These are phyloP conservation scores for Candida boidinii DNA, from an alignment of 805 yeast genomes.

Conservation along the genomic window DNA sequence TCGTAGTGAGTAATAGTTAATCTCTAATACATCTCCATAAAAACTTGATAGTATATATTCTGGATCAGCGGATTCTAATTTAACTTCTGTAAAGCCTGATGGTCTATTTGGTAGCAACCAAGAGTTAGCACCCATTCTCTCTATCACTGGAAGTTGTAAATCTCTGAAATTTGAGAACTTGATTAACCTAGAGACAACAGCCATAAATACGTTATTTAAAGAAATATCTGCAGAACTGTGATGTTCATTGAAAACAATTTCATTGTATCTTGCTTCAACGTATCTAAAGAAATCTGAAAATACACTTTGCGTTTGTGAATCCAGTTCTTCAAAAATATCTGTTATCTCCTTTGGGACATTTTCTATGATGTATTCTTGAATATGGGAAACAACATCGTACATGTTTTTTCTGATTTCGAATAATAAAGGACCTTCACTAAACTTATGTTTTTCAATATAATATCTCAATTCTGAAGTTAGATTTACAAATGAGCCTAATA, in stretches of 20 bases:
- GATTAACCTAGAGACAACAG: constrained; percentile 54
- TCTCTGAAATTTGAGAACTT: constrained; percentile 53
- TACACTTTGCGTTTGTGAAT: constrained; percentile 22
- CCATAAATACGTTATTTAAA: constrained; percentile 41
- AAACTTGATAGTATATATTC: constrained; percentile 53
- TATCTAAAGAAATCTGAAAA: constrained; percentile 48
- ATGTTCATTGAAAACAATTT: constrained; percentile 52
- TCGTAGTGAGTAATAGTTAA: constrained; percentile 57
- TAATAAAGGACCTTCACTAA: constrained; percentile 41
- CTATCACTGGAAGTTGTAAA: constrained; percentile 43
- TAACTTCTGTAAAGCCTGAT: constrained; percentile 58
- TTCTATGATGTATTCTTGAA: constrained; percentile 9
- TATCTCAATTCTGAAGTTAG: too few relatives aligned
- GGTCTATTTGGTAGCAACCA: constrained; percentile 66
- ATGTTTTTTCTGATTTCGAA: constrained; percentile 39
- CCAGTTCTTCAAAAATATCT: constrained; percentile 3
- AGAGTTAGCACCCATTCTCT: constrained; percentile 45
- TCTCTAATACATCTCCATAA: constrained; percentile 72
- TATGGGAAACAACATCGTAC: constrained; percentile 6
- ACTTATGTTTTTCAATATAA: constrained; percentile 23
- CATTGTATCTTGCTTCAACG: constrained; percentile 40
- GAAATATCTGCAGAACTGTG: constrained; percentile 12
- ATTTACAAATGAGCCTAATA: too few relatives aligned
- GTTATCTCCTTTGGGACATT: constrained; percentile 8
- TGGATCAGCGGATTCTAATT: constrained; percentile 35